These are phyloP conservation scores for Rhynchospora breviuscula DNA, from an alignment of 176 grass and related monocot species.

Conservation along the genomic window DNA sequence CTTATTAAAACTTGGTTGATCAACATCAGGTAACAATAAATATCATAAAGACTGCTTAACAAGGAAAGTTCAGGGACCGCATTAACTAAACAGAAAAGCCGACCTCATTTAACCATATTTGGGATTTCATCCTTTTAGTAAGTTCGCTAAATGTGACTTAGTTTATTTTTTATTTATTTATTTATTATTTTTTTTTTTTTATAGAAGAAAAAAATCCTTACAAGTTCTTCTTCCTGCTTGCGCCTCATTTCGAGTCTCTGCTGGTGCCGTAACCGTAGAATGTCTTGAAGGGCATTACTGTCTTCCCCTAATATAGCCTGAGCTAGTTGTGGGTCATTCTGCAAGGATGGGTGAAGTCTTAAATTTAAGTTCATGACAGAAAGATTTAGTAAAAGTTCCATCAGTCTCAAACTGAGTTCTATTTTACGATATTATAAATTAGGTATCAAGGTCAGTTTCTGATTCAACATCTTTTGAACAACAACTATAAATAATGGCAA, in stretches of 20 bases:
- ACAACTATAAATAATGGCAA: background rate
- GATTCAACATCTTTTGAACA: background rate
- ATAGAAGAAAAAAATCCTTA: constrained; percentile 28
- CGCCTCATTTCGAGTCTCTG: constrained; percentile 50
- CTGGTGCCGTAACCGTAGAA: constrained; percentile 57
- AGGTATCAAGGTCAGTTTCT: background rate
- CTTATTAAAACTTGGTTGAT: background rate
- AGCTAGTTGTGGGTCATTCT: constrained; percentile 90
- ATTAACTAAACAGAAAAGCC: background rate
- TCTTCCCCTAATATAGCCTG: constrained; percentile 83
- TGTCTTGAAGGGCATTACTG: constrained; percentile 64
- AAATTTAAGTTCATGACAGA: background rate
- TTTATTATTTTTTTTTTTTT: background rate
- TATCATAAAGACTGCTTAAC: background rate
- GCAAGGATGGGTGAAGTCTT: constrained; percentile 12
- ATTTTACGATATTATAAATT: background rate
- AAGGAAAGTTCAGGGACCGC: background rate
- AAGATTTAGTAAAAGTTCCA: background rate
- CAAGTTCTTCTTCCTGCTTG: constrained; percentile 96
- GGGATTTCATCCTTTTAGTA: background rate
- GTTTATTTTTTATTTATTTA: background rate
- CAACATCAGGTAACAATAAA: background rate
- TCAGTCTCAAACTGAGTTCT: background rate
- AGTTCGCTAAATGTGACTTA: background rate
- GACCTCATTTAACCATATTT: background rate